Conservation (phyloP, 768 basidiomycete genomes). For the Leccinellum albellum region DNA sequence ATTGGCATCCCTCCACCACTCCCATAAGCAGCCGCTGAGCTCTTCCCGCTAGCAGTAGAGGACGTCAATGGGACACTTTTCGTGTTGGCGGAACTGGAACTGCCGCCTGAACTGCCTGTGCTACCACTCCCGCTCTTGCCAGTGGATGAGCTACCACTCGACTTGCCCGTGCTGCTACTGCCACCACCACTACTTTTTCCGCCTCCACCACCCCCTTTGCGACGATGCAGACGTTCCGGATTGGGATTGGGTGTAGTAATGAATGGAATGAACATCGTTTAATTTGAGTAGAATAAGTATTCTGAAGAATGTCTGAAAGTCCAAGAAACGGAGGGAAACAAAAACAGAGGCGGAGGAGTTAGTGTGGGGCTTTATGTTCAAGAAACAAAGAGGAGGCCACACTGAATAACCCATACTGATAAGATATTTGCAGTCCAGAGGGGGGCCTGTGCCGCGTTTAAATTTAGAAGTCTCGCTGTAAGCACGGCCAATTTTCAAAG, state of each 20-base stretch:
- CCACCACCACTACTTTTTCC: constrained; percentile 18
- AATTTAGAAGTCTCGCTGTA: no score
- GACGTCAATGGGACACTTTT: constrained; percentile 17
- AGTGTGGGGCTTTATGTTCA: not conserved
- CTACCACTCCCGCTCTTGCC: not conserved
- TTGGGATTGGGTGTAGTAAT: not conserved
- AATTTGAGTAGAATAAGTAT: not conserved
- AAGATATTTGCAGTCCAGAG: not conserved
- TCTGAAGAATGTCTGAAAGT: not conserved
- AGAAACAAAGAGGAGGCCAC: not conserved
- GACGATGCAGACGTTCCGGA: constrained; percentile 19
- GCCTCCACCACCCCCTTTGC: constrained; percentile 33
- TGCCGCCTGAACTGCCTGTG: not conserved
- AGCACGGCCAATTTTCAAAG: no score
- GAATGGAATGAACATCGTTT: constrained; percentile 22
- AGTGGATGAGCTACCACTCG: constrained; percentile 9
- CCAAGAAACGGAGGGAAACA: not conserved
- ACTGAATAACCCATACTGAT: not conserved
- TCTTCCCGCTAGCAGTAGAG: constrained; percentile 21
- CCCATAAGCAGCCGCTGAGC: constrained; percentile 31
- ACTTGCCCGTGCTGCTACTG: constrained; percentile 9
- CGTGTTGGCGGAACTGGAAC: constrained; percentile 7
- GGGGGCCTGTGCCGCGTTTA: no score
- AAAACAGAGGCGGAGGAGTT: not conserved
- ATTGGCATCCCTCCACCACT: constrained; percentile 28